phyloP scores from a whole-genome alignment of 495 filamentous ascomycete genomes.

The Pyronema omphalodes region DNA sequence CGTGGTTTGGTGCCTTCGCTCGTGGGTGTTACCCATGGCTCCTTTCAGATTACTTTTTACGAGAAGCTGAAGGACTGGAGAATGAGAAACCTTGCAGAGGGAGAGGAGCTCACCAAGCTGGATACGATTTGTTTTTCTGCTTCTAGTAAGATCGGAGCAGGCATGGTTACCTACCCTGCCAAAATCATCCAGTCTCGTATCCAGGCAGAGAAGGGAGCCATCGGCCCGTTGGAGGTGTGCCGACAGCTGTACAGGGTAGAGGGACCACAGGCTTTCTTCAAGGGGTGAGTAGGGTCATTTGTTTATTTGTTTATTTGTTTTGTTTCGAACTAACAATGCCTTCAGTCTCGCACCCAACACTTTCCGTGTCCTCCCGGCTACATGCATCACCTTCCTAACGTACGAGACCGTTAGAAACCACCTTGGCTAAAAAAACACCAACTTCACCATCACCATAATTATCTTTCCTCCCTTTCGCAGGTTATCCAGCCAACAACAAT shows the following conservation, averaged over 20 bases:
- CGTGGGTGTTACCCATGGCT: constrained; percentile 84
- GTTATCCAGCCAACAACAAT: no score
- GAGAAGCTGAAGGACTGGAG: constrained; percentile 56
- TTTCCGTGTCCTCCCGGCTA: constrained; percentile 75
- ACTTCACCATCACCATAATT: no score
- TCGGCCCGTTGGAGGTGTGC: constrained; percentile 51
- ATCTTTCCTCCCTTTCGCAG: no score
- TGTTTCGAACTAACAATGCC: background rate
- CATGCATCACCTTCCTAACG: constrained; percentile 93
- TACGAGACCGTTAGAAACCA: constrained; percentile 81
- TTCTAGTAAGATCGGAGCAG: constrained; percentile 71
- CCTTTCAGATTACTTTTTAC: constrained; percentile 91
- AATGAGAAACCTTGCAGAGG: constrained; percentile 4
- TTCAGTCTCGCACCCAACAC: constrained; percentile 55
- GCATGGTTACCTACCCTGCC: constrained; percentile 76
- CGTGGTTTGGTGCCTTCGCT: constrained; percentile 65
- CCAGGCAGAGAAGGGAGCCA: constrained; percentile 56
- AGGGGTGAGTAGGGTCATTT: constrained; percentile 33
- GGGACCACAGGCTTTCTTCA: constrained; percentile 74
- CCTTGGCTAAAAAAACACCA: constrained; percentile 28
- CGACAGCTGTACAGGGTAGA: constrained; percentile 57
- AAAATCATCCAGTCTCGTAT: constrained; percentile 75
- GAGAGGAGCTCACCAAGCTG: constrained; percentile 45
- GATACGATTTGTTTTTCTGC: constrained; percentile 64
- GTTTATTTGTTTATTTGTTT: background rate